phyloP scores from a whole-genome alignment of 352 stramenopile species.

The Phytophthora quininea region DNA sequence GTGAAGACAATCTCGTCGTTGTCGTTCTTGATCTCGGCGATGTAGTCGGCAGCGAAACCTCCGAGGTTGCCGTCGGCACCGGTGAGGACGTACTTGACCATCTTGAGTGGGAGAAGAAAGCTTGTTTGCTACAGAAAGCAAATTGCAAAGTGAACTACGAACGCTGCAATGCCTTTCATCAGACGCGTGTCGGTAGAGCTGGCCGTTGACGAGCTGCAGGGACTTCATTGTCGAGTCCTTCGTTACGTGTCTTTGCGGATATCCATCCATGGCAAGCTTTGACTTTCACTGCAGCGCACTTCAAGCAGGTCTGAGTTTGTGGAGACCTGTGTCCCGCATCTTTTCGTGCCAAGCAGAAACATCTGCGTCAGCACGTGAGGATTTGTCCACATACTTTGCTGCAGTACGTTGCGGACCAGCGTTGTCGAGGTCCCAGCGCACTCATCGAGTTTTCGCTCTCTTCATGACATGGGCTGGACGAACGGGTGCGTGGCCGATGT shows the following conservation, averaged over 20 bases:
- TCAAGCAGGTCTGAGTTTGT: constrained; percentile 9
- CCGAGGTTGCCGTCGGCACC: constrained; percentile 22
- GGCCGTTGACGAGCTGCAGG: constrained; percentile 1
- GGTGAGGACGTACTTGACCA: constrained; percentile 26
- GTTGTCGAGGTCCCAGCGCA: constrained; percentile 8
- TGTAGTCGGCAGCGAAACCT: constrained; percentile 17
- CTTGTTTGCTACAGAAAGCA: constrained; percentile 12
- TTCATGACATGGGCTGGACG: constrained; percentile 20
- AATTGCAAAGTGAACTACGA: constrained; percentile 19
- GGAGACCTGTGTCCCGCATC: constrained; percentile 16
- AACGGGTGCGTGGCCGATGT: constrained; percentile 29
- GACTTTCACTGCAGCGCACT: background rate
- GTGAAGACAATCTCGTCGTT: constrained; percentile 21
- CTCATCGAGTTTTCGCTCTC: constrained; percentile 14
- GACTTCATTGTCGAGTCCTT: background rate
- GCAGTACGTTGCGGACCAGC: constrained; percentile 8
- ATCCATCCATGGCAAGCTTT: background rate
- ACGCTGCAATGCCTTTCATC: background rate
- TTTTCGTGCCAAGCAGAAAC: constrained; percentile 23
- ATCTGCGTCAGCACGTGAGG: constrained; percentile 14
- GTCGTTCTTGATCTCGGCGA: constrained; percentile 11
- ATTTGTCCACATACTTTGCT: constrained; percentile 8
- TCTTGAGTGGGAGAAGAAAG: constrained; percentile 2
- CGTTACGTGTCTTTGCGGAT: constrained; percentile 27
- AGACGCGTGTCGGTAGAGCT: background rate